These are phyloP conservation scores for Apiotrichum gracile DNA, from an alignment of 1,284 basidiomycete species.

Conservation along the genomic window DNA sequence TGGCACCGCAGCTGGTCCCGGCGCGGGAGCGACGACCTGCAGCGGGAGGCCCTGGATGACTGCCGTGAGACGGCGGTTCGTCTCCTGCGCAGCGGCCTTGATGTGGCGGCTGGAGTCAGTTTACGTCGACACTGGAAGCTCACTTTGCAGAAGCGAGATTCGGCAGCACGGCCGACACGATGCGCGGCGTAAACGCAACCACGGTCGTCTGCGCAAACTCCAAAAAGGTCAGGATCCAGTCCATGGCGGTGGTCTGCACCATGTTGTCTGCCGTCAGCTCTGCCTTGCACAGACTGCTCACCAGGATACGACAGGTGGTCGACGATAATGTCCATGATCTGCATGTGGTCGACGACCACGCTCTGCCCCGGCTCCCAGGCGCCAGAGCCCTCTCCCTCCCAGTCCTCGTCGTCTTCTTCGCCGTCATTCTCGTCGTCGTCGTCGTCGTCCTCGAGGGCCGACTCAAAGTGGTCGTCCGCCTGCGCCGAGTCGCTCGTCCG, in stretches of 20 bases:
- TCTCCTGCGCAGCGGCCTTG: conserved; percentile 74
- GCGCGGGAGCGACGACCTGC: conserved; percentile 54
- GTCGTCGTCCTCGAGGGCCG: conserved; percentile 17
- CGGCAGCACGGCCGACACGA: conserved; percentile 86
- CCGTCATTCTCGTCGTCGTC: conserved; percentile 29
- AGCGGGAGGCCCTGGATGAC: conserved; percentile 77
- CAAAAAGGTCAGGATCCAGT: conserved; percentile 90
- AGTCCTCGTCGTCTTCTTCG: conserved; percentile 31
- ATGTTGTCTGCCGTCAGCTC: conserved; percentile 62
- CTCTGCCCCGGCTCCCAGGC: conserved; percentile 91
- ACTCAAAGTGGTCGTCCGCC: conserved; percentile 7
- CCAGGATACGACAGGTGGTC: conserved; percentile 79
- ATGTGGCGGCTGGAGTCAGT: conserved; percentile 58
- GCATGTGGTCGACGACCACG: conserved; percentile 81
- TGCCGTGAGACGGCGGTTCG: conserved; percentile 75
- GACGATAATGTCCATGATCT: conserved; percentile 92
- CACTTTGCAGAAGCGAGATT: conserved; percentile 66
- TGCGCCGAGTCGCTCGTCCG: conserved; percentile 49
- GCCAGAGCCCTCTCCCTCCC: conserved; percentile 46
- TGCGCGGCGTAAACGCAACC: conserved; percentile 86
- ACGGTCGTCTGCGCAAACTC: conserved; percentile 84
- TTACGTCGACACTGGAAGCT: conserved; percentile 1
- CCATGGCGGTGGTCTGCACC: conserved; percentile 78
- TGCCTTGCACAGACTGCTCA: conserved; percentile 48
- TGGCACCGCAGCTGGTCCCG: conserved; percentile 5